Percentiles rank a stretch among this genome's conserved stretches.
These are phyloP conservation scores for Pugionium dolabratum DNA, from an alignment of 345 rosid species.

Conservation along the genomic window DNA sequence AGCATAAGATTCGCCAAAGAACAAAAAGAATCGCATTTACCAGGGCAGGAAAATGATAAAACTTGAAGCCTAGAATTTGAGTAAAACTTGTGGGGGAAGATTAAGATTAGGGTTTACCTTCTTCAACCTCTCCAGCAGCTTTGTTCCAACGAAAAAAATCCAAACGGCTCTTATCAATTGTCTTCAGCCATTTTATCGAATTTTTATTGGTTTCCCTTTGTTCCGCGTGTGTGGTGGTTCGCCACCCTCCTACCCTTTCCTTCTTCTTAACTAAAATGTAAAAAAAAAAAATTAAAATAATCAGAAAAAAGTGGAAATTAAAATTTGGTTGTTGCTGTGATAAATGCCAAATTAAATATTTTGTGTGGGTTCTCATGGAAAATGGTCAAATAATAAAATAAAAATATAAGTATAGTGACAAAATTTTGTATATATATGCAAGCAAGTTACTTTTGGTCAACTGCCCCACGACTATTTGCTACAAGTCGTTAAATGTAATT, in stretches of 20 bases:
- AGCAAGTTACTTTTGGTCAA: neutral
- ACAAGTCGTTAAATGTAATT: no score
- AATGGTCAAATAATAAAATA: neutral
- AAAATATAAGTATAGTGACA: neutral
- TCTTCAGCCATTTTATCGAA: slow-evolving; percentile 4
- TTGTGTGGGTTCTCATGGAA: neutral
- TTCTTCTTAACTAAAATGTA: neutral
- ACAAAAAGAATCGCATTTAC: no score
- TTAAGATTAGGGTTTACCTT: slow-evolving; percentile 34
- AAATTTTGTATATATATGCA: neutral
- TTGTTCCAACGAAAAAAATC: neutral
- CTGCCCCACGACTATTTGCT: no score
- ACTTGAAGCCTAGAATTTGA: slow-evolving; percentile 15
- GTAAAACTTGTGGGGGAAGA: neutral
- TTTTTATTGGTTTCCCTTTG: slow-evolving; percentile 21
- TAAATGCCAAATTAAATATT: no score
- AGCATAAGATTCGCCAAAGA: neutral
- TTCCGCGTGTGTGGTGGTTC: slow-evolving; percentile 32
- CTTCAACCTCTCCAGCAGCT: slow-evolving; percentile 19
- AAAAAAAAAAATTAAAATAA: no score
- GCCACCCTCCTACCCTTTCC: slow-evolving; percentile 11
- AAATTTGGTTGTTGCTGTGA: no score
- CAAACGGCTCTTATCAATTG: slow-evolving; percentile 31
- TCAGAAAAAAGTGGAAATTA: no score
- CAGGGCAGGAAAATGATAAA: neutral